phyloP scores from a whole-genome alignment of 805 yeast species.

The Sungouiozyma intestinalis region DNA sequence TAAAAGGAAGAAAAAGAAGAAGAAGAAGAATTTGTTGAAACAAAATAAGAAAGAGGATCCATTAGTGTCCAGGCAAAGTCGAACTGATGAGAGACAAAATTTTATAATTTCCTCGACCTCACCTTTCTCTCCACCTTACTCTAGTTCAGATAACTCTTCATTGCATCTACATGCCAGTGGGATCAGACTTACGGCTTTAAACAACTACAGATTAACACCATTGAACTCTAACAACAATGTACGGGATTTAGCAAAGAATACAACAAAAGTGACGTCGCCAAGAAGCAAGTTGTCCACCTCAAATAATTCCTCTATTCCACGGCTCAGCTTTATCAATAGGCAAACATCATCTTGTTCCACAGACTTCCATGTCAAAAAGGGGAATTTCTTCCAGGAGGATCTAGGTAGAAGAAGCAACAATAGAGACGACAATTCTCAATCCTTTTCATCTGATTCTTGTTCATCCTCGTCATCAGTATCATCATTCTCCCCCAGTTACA shows the following conservation, averaged over 20 bases:
- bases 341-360: neutral
- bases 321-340: neutral
- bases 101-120: neutral
- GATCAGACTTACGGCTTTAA: neutral
- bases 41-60: neutral
- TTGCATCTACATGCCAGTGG: neutral
- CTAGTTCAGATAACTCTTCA: neutral
- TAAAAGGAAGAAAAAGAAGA: neutral
- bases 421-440: no score
- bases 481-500: neutral
- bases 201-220: neutral
- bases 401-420: neutral
- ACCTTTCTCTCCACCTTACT: neutral
- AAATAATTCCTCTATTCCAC: neutral
- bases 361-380: neutral
- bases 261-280: neutral
- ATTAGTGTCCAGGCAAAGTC: neutral
- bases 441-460: neutral
- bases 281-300: neutral
- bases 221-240: neutral
- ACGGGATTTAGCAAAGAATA: neutral
- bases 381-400: neutral
- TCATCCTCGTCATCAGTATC: slow-evolving; percentile 1
- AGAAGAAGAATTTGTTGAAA: neutral
- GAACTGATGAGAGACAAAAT: neutral